Conservation (phyloP, 495 filamentous ascomycete species). For the Penicillium nucicola region DNA sequence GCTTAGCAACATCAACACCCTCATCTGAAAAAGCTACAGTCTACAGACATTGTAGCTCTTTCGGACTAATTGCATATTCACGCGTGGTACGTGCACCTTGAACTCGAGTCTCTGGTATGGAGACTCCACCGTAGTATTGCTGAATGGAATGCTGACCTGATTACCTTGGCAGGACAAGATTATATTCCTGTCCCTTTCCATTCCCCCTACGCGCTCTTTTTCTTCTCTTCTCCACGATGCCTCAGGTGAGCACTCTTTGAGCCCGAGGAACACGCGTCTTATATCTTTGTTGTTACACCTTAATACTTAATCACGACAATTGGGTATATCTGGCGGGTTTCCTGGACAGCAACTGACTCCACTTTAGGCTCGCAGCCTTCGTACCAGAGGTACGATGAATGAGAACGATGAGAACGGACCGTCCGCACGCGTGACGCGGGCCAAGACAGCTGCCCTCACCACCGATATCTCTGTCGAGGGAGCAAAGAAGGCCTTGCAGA, state of each 20-base stretch:
- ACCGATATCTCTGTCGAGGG: slow-evolving; percentile 51
- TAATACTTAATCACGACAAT: neutral
- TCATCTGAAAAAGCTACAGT: slow-evolving; percentile 16
- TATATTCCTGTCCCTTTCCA: slow-evolving; percentile 30
- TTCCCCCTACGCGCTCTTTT: slow-evolving; percentile 27
- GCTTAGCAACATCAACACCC: slow-evolving; percentile 24
- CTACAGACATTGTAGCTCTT: slow-evolving; percentile 28
- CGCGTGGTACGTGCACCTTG: slow-evolving; percentile 42
- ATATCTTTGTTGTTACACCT: slow-evolving; percentile 8
- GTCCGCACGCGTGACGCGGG: slow-evolving; percentile 81
- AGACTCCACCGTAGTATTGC: slow-evolving; percentile 36
- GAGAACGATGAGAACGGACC: slow-evolving; percentile 91
- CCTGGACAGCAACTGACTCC: slow-evolving; percentile 12
- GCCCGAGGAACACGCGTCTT: slow-evolving; percentile 10
- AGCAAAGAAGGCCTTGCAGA: slow-evolving; percentile 69
- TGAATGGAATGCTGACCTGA: slow-evolving; percentile 43
- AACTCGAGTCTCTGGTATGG: slow-evolving; percentile 35
- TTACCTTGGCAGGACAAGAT: slow-evolving; percentile 18
- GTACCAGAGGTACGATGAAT: slow-evolving; percentile 70
- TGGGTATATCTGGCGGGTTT: neutral
- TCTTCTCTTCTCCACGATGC: slow-evolving; percentile 34
- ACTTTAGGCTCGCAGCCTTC: slow-evolving; percentile 51
- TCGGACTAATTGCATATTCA: slow-evolving; percentile 33
- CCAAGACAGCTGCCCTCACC: slow-evolving; percentile 78
- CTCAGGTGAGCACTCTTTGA: slow-evolving; percentile 39